Evolutionary conservation across 164 flowering plant genomes (phyloP).

Genomic region (Kalanchoe fedtschenkoi): DNA sequence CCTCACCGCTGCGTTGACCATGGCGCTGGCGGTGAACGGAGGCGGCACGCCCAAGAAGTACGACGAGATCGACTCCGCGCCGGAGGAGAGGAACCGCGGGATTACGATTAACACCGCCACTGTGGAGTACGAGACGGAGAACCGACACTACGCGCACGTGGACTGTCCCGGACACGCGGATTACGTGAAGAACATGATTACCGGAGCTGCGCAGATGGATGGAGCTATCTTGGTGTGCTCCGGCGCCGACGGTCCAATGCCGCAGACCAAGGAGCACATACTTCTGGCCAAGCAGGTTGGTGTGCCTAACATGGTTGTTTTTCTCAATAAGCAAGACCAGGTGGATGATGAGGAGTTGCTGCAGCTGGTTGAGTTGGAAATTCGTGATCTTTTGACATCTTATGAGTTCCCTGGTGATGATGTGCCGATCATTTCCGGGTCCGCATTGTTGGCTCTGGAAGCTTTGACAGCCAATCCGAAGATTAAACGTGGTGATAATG

Average conservation of each 20-base stretch:
- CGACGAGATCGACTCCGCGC: slow-evolving; percentile 72
- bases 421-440: slow-evolving; percentile 48
- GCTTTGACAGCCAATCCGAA: slow-evolving; percentile 40
- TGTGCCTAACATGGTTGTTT: slow-evolving; percentile 58
- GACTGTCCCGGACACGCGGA: slow-evolving; percentile 71
- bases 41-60: slow-evolving; percentile 49
- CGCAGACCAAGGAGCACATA: slow-evolving; percentile 64
- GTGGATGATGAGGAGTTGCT: slow-evolving; percentile 62
- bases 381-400: slow-evolving; percentile 38
- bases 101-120: slow-evolving; percentile 62
- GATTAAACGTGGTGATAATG: slow-evolving; percentile 41
- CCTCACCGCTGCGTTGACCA: slow-evolving; percentile 58
- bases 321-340: slow-evolving; percentile 55
- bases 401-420: slow-evolving; percentile 64
- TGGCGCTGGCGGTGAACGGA: slow-evolving; percentile 51
- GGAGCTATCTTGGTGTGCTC: slow-evolving; percentile 58
- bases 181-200: slow-evolving; percentile 66
- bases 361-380: slow-evolving; percentile 54
- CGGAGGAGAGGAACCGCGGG: slow-evolving; percentile 56
- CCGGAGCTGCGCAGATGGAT: slow-evolving; percentile 79
- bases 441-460: slow-evolving; percentile 51
- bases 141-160: slow-evolving; percentile 60
- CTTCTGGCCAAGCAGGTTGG: slow-evolving; percentile 66
- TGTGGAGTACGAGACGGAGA: slow-evolving; percentile 60
- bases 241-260: slow-evolving; percentile 71